These are phyloP conservation scores for Pseudogymnoascus sp. DNA, from an alignment of 2,329 filamentous ascomycete species.

Conservation along the genomic window DNA sequence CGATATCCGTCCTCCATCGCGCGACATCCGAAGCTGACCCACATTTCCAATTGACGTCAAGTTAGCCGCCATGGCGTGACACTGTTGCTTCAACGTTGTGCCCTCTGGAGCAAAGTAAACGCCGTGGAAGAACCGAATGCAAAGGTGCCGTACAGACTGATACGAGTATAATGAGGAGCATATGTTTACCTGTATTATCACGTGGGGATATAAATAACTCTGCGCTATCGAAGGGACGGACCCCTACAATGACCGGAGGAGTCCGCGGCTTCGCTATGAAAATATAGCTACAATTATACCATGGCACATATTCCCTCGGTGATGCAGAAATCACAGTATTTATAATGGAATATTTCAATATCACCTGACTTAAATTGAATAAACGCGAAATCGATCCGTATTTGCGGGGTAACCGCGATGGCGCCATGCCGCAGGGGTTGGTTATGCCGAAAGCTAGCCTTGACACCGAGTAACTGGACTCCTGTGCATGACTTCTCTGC, in stretches of 20 bases:
- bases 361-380: neutral
- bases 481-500: neutral
- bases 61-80: constrained; percentile 2
- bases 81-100: neutral
- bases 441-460: neutral
- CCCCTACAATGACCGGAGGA: neutral
- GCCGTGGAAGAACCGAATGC: neutral
- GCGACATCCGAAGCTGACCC: neutral
- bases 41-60: neutral
- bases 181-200: neutral
- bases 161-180: neutral
- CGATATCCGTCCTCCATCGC: neutral
- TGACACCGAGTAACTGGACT: neutral
- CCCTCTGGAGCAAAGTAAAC: neutral
- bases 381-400: neutral
- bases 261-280: neutral
- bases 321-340: neutral
- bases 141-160: neutral
- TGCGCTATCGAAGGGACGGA: too few relatives aligned
- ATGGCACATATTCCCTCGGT: neutral
- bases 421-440: neutral
- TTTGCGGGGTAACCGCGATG: constrained; percentile 1
- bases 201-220: neutral
- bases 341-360: neutral
- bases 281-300: neutral